Conservation (phyloP, 2,329 filamentous ascomycete genomes). For the Claviceps sp. region DNA sequence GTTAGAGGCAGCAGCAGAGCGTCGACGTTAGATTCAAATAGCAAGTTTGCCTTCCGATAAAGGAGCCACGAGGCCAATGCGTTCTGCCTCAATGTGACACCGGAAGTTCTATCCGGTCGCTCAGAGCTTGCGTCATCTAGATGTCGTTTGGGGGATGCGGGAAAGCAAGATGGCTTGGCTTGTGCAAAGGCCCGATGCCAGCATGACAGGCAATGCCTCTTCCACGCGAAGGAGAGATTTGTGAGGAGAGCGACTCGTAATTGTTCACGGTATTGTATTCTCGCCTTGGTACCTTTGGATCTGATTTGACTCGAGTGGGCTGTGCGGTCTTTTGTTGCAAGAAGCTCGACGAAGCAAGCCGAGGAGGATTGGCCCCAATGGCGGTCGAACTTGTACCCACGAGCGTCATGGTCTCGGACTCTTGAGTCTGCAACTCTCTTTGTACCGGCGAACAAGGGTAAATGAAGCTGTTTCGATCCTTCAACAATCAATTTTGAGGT, state of each 20-base stretch:
- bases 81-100: slow-evolving; percentile 3
- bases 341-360: background rate
- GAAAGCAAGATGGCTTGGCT: slow-evolving; percentile 4
- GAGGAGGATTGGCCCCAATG: background rate
- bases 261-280: background rate
- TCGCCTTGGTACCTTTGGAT: background rate
- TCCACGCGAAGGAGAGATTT: background rate
- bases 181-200: slow-evolving; percentile 7
- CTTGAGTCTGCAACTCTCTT: background rate
- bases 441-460: background rate
- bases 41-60: background rate
- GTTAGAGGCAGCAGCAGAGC: background rate
- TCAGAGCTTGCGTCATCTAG: slow-evolving; percentile 1
- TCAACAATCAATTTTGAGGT: too few relatives aligned
- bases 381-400: background rate
- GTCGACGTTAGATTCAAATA: background rate
- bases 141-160: slow-evolving; percentile 1
- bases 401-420: background rate
- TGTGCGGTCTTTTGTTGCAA: background rate
- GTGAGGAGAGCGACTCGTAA: background rate
- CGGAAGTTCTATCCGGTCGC: slow-evolving; percentile 3
- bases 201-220: too few relatives aligned
- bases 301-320: background rate
- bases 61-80: background rate
- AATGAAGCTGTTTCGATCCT: background rate